Conservation (phyloP, 352 stramenopile genomes). For the Phytophthora tentaculata region DNA sequence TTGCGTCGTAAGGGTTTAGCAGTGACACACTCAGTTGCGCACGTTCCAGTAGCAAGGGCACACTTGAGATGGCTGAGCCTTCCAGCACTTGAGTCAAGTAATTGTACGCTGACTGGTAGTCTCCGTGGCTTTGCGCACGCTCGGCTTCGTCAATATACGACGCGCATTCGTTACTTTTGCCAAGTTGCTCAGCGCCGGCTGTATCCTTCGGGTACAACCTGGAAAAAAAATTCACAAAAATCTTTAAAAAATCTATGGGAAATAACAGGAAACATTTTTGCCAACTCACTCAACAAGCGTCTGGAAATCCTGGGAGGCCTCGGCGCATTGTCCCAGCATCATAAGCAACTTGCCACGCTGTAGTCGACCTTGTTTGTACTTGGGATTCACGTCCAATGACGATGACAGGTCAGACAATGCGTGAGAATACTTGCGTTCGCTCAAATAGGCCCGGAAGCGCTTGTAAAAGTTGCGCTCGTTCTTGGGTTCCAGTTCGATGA, state of each 20-base stretch:
- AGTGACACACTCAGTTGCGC: constrained; percentile 79
- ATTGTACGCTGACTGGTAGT: constrained; percentile 67
- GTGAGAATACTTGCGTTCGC: constrained; percentile 80
- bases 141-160: constrained; percentile 68
- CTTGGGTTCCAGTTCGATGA: constrained; percentile 78
- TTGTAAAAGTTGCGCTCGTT: constrained; percentile 90
- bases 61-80: constrained; percentile 71
- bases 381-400: constrained; percentile 76
- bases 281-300: constrained; percentile 51
- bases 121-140: constrained; percentile 67
- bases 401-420: constrained; percentile 74
- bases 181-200: constrained; percentile 52
- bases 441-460: constrained; percentile 81
- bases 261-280: constrained; percentile 6
- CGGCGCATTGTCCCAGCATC: constrained; percentile 76
- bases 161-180: constrained; percentile 72
- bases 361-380: constrained; percentile 78
- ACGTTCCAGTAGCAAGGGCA: constrained; percentile 68
- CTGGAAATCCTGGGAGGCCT: constrained; percentile 68
- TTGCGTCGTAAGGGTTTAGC: constrained; percentile 74
- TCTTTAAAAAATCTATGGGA: not conserved
- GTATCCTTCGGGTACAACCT: constrained; percentile 70
- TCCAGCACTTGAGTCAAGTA: constrained; percentile 78
- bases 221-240: constrained; percentile 8
- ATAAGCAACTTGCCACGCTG: constrained; percentile 82